A percentile compares a stretch with the other conserved stretches of the same genome.
Conservation (phyloP, 495 filamentous ascomycete genomes). For the Penicillium flavigenum region DNA sequence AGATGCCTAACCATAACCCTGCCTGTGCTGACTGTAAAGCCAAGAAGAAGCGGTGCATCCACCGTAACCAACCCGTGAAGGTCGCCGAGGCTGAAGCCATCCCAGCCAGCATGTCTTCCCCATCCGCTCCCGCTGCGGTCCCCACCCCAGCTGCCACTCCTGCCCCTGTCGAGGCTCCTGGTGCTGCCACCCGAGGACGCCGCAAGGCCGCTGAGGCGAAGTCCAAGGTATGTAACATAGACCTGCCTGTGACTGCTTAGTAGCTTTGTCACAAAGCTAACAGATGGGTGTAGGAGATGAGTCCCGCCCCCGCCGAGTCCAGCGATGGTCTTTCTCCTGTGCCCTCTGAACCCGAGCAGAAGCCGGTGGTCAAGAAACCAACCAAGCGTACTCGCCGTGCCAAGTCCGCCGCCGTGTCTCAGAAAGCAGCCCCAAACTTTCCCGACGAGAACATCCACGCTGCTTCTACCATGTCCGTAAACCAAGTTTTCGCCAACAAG, state of each 20-base stretch:
- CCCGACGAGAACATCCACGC: constrained; percentile 13
- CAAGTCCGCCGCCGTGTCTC: neutral
- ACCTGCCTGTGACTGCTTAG: neutral
- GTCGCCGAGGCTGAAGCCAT: neutral
- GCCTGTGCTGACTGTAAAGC: constrained; percentile 22
- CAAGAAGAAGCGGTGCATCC: constrained; percentile 25
- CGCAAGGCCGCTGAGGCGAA: neutral
- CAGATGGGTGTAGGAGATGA: neutral
- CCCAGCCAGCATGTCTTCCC: neutral
- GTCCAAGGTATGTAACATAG: neutral
- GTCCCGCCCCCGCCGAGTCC: neutral
- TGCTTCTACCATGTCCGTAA: constrained; percentile 10
- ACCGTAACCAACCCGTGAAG: constrained; percentile 1
- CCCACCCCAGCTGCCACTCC: neutral
- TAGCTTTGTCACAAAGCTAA: neutral
- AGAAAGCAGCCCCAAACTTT: neutral
- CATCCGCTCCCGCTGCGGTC: neutral
- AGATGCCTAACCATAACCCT: constrained; percentile 8
- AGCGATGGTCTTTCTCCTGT: constrained; percentile 1
- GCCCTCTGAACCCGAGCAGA: neutral
- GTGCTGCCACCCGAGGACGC: neutral
- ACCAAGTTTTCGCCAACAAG: constrained; percentile 17
- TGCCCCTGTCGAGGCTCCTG: neutral
- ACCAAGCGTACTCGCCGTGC: constrained; percentile 1
- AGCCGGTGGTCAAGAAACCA: neutral